Evolutionary conservation across 176 grass and related monocot genomes (phyloP), one percentile per base, ranked within the genome.

Genomic region (Zizania latifolia): DNA sequence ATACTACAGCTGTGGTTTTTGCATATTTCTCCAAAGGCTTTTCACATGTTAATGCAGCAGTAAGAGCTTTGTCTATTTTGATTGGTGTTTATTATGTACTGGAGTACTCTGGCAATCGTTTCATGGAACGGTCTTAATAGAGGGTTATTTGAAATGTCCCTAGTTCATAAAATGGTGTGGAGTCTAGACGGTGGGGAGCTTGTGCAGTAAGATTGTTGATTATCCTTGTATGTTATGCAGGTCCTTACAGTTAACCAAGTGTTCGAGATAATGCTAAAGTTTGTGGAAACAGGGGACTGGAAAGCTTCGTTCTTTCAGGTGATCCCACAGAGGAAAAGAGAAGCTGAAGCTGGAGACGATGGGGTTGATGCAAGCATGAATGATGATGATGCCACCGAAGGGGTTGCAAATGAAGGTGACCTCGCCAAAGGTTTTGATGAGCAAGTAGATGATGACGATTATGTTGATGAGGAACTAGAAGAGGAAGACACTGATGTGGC

Each of bases 241-340:
- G 91, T 98, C 62, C 89, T 98, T 59, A 98, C 91, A 66, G 95
- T 98, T 44, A 98, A 98, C 62, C 95, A 94, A 84, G 95, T 94
- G 16, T 94, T 90, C 17, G 95, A 98, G 78, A 98, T 98, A 88
- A 86, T 98, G 79, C 83, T 94, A 5, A 94, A 94, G 80, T 98
- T 92, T 63, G 70, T 88, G 54, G 95, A 98, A 88, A 90, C 91
- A 76, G 89, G 38, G 79, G 95, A 94, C 43, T 94, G 91, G 95
- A 98, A 92, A 81, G 86, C 86, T 8, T 89, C 95, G 55, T 98
- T 98, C 83, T 92, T 94, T 79, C 85, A 92, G 70, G 89, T 85
- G 54, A 96, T 96, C 71, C 93, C 93, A 37, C 93, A 81, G 17
- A 96, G 93, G 64, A 92, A 96, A 80, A 71, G 82, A 32, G 84